phyloP scores from a whole-genome alignment of 1,139 yeast species.

The Blastobotrys persicus region DNA sequence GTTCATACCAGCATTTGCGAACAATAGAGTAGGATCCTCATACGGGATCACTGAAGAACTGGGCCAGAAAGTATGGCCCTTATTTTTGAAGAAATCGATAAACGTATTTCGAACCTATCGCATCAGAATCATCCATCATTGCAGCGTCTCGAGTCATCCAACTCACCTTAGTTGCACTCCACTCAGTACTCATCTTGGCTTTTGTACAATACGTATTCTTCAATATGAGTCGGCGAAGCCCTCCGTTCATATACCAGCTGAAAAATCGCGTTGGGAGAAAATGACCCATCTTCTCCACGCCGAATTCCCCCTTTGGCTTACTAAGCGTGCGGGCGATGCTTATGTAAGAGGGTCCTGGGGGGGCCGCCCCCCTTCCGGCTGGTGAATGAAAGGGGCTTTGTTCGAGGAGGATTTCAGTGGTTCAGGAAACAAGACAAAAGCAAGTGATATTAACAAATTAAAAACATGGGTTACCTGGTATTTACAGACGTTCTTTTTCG shows the following conservation, averaged over 20 bases:
- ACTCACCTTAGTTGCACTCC: conserved; percentile 6
- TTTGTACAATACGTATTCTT: conserved; percentile 4
- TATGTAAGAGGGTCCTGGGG: too few relatives aligned
- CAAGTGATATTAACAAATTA: background rate
- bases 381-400: too few relatives aligned
- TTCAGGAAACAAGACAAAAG: too few relatives aligned
- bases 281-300: conserved; percentile 5
- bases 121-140: background rate
- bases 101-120: conserved; percentile 79
- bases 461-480: background rate
- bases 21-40: conserved; percentile 92
- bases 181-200: conserved; percentile 6
- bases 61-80: conserved; percentile 76
- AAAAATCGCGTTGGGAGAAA: background rate
- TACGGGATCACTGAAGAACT: conserved; percentile 95
- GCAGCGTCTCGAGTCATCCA: background rate
- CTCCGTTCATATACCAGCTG: conserved; percentile 7
- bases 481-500: background rate
- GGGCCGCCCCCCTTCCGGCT: too few relatives aligned
- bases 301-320: background rate
- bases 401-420: too few relatives aligned
- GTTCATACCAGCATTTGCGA: conserved; percentile 99
- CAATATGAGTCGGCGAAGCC: conserved; percentile 3
- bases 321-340: background rate
- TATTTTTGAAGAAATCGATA: conserved; percentile 67